Percentiles rank a stretch among this genome's conserved stretches.
Evolutionary conservation across 441 rosid species (phyloP).

Genomic region (Gossypium laxum): DNA sequence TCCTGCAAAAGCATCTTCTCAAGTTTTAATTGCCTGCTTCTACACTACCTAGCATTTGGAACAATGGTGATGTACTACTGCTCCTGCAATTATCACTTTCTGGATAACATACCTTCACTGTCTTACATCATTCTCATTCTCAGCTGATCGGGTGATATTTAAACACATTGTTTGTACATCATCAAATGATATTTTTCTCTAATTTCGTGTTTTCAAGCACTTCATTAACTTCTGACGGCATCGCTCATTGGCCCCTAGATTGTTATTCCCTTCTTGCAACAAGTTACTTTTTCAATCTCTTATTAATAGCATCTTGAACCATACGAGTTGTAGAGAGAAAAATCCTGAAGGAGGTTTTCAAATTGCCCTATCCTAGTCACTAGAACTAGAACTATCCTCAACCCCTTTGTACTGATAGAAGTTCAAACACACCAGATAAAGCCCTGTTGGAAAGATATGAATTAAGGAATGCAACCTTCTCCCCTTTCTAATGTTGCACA

Average conservation of each 20-base stretch:
- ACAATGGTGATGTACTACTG: background rate
- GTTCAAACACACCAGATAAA: background rate
- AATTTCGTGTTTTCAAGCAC: background rate
- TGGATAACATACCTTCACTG: background rate
- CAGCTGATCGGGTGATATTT: background rate
- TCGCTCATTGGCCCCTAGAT: background rate
- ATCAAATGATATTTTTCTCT: background rate
- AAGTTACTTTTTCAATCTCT: background rate
- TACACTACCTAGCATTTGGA: background rate
- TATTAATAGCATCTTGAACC: background rate
- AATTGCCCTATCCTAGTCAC: background rate
- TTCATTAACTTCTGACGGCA: background rate
- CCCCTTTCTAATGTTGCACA: background rate
- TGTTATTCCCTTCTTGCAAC: background rate
- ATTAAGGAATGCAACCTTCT: background rate
- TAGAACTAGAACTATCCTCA: background rate
- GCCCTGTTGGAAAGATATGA: background rate
- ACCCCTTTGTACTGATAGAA: background rate
- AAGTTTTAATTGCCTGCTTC: background rate
- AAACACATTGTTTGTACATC: background rate
- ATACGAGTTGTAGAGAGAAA: background rate
- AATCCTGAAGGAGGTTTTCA: background rate
- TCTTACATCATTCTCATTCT: background rate
- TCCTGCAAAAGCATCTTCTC: background rate
- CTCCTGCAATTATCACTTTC: background rate